phyloP scores from a whole-genome alignment of 345 rosid genomes.

The Camelina hispida region DNA sequence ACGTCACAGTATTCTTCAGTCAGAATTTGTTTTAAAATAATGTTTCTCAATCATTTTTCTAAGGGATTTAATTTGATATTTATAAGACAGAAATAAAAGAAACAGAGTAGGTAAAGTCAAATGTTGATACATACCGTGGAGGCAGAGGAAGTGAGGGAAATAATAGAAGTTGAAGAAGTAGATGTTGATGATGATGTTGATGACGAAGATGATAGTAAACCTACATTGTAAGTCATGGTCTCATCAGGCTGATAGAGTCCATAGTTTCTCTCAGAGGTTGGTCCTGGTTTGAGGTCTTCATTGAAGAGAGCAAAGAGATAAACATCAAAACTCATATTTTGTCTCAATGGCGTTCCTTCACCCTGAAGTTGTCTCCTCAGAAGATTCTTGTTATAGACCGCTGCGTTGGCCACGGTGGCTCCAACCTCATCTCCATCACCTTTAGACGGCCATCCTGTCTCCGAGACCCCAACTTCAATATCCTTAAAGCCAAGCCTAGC shows the following conservation, averaged over 20 bases:
- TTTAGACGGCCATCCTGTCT: constrained; percentile 98
- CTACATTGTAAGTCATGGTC: constrained; percentile 83
- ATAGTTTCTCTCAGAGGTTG: constrained; percentile 87
- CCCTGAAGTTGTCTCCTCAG: constrained; percentile 63
- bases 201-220: constrained; percentile 50
- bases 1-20: constrained; percentile 23
- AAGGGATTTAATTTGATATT: neutral
- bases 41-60: constrained; percentile 12
- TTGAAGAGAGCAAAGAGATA: constrained; percentile 91
- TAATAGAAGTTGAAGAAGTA: constrained; percentile 47
- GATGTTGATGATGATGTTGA: constrained; percentile 52
- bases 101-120: constrained; percentile 34
- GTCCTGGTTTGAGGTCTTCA: constrained; percentile 94
- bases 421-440: constrained; percentile 80
- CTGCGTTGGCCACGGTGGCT: constrained; percentile 75
- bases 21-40: neutral
- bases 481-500: constrained; percentile 64
- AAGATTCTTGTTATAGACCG: constrained; percentile 70
- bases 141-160: constrained; percentile 80
- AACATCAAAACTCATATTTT: constrained; percentile 64
- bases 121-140: constrained; percentile 55
- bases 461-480: constrained; percentile 81
- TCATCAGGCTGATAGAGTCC: constrained; percentile 90
- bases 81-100: constrained; percentile 24
- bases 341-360: constrained; percentile 92